A percentile compares a stretch with the other conserved stretches of the same genome.
Conservation (phyloP, 2,329 filamentous ascomycete species). For the Aureobasidium zeae region DNA sequence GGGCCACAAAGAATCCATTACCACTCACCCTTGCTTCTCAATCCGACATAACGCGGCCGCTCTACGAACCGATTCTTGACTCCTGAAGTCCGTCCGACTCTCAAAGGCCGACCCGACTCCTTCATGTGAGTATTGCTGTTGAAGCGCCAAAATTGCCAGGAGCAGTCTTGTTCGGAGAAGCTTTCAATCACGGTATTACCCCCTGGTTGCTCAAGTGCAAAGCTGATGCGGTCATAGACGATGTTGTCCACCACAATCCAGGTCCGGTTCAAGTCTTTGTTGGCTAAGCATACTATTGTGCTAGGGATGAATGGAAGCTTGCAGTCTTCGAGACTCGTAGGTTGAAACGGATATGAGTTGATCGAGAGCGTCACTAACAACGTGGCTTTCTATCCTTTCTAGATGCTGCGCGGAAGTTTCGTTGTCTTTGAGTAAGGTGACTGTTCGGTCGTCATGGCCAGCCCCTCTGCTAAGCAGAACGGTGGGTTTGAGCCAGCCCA, state of each 20-base stretch:
- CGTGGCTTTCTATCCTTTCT: no score
- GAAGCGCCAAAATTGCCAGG: conserved; percentile 29
- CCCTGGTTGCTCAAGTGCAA: conserved; percentile 25
- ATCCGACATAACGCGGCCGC: conserved; percentile 16
- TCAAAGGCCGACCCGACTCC: conserved; percentile 17
- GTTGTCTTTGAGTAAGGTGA: no score
- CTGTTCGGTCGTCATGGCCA: no score
- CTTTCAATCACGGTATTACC: conserved; percentile 24
- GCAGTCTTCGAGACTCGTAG: background rate
- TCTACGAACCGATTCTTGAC: conserved; percentile 22
- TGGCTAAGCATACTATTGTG: background rate
- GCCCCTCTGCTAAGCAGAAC: no score
- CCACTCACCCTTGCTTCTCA: conserved; percentile 13
- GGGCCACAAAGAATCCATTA: no score
- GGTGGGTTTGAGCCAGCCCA: no score
- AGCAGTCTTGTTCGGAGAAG: conserved; percentile 28
- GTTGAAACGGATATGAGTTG: background rate
- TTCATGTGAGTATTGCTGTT: conserved; percentile 23
- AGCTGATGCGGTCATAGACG: conserved; percentile 27
- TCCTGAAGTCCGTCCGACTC: conserved; percentile 22
- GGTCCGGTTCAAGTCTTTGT: background rate
- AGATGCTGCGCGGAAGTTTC: no score
- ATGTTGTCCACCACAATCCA: conserved; percentile 28
- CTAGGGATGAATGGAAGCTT: background rate
- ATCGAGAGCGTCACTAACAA: no score